Base-by-base conservation (phyloP, 1,139 yeast species). In the Yamadazyma buinensis region DNA sequence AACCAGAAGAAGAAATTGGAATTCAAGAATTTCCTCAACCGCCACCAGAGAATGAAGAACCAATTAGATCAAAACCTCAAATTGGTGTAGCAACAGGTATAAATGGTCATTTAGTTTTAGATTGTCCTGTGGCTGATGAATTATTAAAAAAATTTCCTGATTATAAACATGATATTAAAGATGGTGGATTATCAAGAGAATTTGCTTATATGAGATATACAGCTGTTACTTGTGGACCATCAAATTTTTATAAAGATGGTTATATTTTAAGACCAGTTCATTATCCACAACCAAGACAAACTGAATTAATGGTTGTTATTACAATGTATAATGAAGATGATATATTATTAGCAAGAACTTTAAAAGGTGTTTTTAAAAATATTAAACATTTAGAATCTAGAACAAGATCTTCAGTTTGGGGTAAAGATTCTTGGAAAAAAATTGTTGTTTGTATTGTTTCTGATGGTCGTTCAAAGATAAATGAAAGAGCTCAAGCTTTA, bases 241-340 rank as follows among this genome's bases (percentile, higher is more conserved):
- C 72, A 7, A 68, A 69, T 43, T 69, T 68, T 44, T 60, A 61
- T 41, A 55, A 67, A 27, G 72, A 67, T 40, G 72, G 72, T 2
- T 69, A 66, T 47, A 64, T 67, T 34, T 56, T 69, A 39, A 55
- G 75, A 39, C 75, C 72, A 1, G 64, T 66, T 12, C 74, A 68
- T 48, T 69, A 68, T 44, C 72, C 72, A 2, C 58, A 57, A 40
- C 68, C 69, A 10, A 55, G 75, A 44, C 61, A 64, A 40, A 69
- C 75, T 1, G 75, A 69, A 39, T 45, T 69, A 48, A 65, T 69
- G 74, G 59, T 69, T 26, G 74, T 67, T 13, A 50, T 69, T 27
- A 69, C 75, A 32, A 69, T 69, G 75, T 69, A 69, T 46, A 69
- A 69, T 43, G 75, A 69, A 49, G 74, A 69, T 45, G 75, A 69